Evolutionary conservation across 495 filamentous ascomycete species (phyloP).

Genomic region (Neurospora tetrasperma): DNA sequence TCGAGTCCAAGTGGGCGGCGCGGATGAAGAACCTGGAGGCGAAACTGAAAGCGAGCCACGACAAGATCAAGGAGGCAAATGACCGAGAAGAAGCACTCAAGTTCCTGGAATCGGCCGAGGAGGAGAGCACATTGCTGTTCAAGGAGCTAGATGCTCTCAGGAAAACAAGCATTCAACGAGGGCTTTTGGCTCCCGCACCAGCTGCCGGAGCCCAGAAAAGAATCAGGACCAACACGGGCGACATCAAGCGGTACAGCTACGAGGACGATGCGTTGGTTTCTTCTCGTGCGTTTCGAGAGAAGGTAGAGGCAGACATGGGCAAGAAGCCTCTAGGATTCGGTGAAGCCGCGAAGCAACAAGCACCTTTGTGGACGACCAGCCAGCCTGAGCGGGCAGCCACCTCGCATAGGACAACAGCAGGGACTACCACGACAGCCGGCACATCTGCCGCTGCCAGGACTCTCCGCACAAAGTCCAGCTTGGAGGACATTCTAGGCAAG

Average conservation of each 20-base stretch:
- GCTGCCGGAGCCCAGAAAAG: not conserved
- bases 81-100: conserved; percentile 11
- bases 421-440: not conserved
- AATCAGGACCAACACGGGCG: conserved; percentile 4
- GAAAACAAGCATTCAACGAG: conserved; percentile 7
- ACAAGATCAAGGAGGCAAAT: conserved; percentile 5
- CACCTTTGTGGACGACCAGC: not conserved
- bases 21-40: conserved; percentile 17
- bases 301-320: conserved; percentile 20
- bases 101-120: conserved; percentile 14
- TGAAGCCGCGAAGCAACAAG: not conserved
- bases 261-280: conserved; percentile 16
- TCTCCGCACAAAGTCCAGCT: not conserved
- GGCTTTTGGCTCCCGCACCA: conserved; percentile 1
- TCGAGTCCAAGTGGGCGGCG: conserved; percentile 10
- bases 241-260: conserved; percentile 5
- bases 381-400: not conserved
- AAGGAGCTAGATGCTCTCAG: conserved; percentile 14
- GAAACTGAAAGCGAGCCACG: conserved; percentile 10
- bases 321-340: not conserved
- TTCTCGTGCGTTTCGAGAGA: conserved; percentile 20
- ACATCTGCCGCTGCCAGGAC: not conserved
- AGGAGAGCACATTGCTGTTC: conserved; percentile 10
- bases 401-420: not conserved
- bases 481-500: not conserved